phyloP scores from a whole-genome alignment of 371 early-diverging fungal genomes.

The Rhizopus delemar region DNA sequence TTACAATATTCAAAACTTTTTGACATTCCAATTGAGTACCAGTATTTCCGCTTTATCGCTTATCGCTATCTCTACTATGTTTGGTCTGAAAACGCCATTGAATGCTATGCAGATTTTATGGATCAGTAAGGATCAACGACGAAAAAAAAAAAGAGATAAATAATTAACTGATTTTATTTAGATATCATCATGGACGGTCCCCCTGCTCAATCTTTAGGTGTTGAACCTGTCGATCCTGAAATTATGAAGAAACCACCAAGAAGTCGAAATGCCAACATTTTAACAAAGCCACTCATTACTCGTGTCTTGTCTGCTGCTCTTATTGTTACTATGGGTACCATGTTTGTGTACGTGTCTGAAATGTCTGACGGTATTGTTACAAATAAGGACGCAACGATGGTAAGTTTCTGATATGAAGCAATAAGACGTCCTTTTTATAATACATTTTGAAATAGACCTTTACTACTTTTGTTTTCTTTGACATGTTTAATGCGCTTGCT shows the following conservation, averaged over 20 bases:
- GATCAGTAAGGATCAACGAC: conserved; percentile 73
- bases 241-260: conserved; percentile 86
- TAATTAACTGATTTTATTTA: conserved; percentile 21
- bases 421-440: not conserved
- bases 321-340: conserved; percentile 86
- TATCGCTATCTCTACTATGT: conserved; percentile 84
- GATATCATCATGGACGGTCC: conserved; percentile 94
- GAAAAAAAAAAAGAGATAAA: not conserved
- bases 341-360: conserved; percentile 79
- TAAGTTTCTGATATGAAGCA: conserved; percentile 35
- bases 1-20: conserved; percentile 90
- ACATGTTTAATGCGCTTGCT: conserved; percentile 92
- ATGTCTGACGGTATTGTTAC: conserved; percentile 77
- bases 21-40: conserved; percentile 88
- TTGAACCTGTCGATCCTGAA: conserved; percentile 83
- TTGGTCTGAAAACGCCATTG: conserved; percentile 87
- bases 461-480: conserved; percentile 94
- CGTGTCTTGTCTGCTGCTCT: conserved; percentile 81
- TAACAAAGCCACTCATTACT: conserved; percentile 70
- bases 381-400: conserved; percentile 90
- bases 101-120: conserved; percentile 98
- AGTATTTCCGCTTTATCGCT: conserved; percentile 82
- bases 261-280: conserved; percentile 69
- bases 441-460: conserved; percentile 69
- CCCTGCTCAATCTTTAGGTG: conserved; percentile 88